Base-by-base conservation (phyloP, 176 grass and related monocot species). In the Zoysia pacifica region DNA sequence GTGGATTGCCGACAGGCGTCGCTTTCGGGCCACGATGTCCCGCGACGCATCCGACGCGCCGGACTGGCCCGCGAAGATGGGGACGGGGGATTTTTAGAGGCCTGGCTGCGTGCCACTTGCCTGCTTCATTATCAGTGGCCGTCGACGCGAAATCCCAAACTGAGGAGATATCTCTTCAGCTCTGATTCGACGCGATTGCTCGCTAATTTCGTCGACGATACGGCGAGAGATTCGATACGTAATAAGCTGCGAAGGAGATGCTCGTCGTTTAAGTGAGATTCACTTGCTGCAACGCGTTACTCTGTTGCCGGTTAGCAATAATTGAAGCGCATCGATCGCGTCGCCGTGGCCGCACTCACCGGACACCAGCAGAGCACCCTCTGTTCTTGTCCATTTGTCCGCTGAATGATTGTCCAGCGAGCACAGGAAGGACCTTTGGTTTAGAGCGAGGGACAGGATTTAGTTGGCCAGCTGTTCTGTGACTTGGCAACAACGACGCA, bases 341-440 rank as follows among this genome's bases (percentile, higher is more conserved):
- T 28, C 28, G 80, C 56, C 78, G 74, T 78, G 80, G 52, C 46
- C 18, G 63, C 48, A 84, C 41, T 76, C 71, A 19, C 46, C 71
- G 74, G 54, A 65, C 64, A 16, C 70, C 77, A 89, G 77, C 87
- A 45, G 56, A 40, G 86, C 87, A 81, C 65, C 71, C 49, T 69
- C 54, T 74, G 46, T 53, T 69, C 76, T 70, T 89, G 71, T 89
- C 48, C 48, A 71, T 81, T 84, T 84, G 77, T 75, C 41, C 5
- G 55, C 48, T 84, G 42, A 58, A 79, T 79, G 55, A 84, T 69
- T 83, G 75, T 62, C 62, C 81, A 54, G 59, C 63, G 47, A 28
- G 86, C 67, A 46, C 72, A 71, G 4, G 15, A 16, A 2, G 28
- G 18, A 9, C 40, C 54, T 7, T 60, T 39, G 2, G 63, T 73